A percentile compares a stretch with the other conserved stretches of the same genome.
phyloP scores from a whole-genome alignment of 2,329 filamentous ascomycete species.

The Penicillium sp. region DNA sequence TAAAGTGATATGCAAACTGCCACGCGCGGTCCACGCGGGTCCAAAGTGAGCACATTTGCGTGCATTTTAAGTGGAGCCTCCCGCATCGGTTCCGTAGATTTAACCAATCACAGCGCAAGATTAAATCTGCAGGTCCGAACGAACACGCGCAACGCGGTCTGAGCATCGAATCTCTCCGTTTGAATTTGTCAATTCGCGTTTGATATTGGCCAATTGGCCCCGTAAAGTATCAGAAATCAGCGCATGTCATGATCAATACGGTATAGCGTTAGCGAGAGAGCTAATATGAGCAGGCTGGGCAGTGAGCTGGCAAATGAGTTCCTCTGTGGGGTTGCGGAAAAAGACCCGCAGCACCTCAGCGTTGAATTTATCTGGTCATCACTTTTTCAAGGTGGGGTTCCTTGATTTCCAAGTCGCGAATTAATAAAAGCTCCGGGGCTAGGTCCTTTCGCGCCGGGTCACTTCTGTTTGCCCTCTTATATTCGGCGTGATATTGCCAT shows the following conservation, averaged over 20 bases:
- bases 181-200: too few species aligned
- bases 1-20: not conserved
- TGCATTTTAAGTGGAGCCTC: slow-evolving; percentile 11
- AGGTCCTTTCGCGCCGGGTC: not conserved
- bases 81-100: slow-evolving; percentile 1
- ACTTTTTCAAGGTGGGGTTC: not conserved
- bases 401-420: not conserved
- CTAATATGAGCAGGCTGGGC: not conserved
- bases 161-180: not conserved
- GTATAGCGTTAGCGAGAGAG: not conserved
- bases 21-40: not conserved
- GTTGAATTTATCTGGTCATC: not conserved
- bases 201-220: not conserved
- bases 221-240: not conserved
- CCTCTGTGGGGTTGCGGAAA: not conserved
- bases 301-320: not conserved
- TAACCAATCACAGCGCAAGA: not conserved
- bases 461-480: not conserved
- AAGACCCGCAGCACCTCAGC: not conserved
- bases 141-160: not conserved
- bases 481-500: not conserved
- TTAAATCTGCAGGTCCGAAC: not conserved
- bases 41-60: slow-evolving; percentile 17
- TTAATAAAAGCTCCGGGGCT: not conserved
- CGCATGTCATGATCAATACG: not conserved